Evolutionary conservation across 257 asterid species (phyloP), one percentile per base, ranked within the genome.

Genomic region (Paraleonurus japonicus): DNA sequence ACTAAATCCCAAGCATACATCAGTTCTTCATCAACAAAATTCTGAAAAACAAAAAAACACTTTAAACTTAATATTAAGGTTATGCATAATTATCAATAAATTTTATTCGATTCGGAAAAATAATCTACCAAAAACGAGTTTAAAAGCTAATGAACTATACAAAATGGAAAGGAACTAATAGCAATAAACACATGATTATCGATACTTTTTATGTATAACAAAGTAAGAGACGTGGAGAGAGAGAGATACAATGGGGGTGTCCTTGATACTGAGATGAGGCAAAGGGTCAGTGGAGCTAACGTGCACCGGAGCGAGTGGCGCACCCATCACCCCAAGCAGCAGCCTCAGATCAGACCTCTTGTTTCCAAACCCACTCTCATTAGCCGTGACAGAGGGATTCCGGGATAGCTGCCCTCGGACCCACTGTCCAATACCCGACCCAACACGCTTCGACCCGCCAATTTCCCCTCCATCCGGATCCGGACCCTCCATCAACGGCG

Each of bases 241-340:
- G 64, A 19, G 64, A 69, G 33, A 32, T 81, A 92, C 98, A 57
- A 92, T 92, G 28, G 98, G 95, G 23, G 90, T 92, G 78, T 85
- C 88, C 81, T 92, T 92, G 27, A 92, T 79, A 70, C 88, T 81
- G 83, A 92, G 90, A 82, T 82, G 95, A 78, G 98, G 95, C 74
- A 88, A 57, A 37, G 96, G 95, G 81, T 89, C 89, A 75, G 73
- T 13, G 76, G 81, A 45, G 90, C 87, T 87, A 71, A 92, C 95
- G 85, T 87, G 87, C 82, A 89, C 90, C 61, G 96, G 98, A 7
- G 94, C 96, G 62, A 92, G 90, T 0, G 98, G 98, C 7, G 96
- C 94, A 28, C 92, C 96, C 98, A 92, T 85, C 15, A 89, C 94
- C 13, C 96, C 98, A n/a, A 92, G 90, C 83, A 92, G 81, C 61